A percentile compares a stretch with the other conserved stretches of the same genome.
Evolutionary conservation across 139 green algal species (phyloP).

Genomic region (Micractinium sp.): DNA sequence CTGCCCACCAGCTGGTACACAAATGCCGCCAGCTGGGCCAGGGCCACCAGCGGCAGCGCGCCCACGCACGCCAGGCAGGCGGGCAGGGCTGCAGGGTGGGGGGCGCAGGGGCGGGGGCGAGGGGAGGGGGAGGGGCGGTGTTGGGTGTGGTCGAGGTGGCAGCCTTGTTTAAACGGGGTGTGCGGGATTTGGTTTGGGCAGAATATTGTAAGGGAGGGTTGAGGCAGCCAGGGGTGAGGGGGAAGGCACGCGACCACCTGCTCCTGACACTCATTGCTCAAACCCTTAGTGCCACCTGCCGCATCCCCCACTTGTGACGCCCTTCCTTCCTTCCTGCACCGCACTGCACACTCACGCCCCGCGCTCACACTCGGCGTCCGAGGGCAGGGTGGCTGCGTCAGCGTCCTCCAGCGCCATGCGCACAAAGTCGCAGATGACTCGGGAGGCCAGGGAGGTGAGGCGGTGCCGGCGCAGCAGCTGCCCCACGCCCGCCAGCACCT

Average conservation of each 20-base stretch:
- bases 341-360: too few relatives aligned
- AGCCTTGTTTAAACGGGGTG: too few relatives aligned
- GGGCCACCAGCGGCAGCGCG: constrained; percentile 5
- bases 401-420: background rate
- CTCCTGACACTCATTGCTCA: too few relatives aligned
- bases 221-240: too few relatives aligned
- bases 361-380: background rate
- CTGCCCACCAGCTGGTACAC: background rate
- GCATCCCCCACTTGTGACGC: too few relatives aligned
- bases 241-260: too few relatives aligned
- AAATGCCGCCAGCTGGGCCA: constrained; percentile 10
- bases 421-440: background rate
- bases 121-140: background rate
- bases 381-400: background rate
- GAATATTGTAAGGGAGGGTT: too few relatives aligned
- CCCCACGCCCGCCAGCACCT: background rate
- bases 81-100: background rate
- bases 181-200: too few relatives aligned
- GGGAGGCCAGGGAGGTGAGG: background rate
- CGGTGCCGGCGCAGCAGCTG: background rate
- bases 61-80: background rate
- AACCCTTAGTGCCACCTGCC: too few relatives aligned
- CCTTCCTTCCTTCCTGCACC: too few relatives aligned
- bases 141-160: background rate
- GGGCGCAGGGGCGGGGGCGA: too few relatives aligned